A percentile compares a stretch with the other conserved stretches of the same genome.
Evolutionary conservation across 148 eudicot genomes (phyloP).

Genomic region (Nyssa sinensis): DNA sequence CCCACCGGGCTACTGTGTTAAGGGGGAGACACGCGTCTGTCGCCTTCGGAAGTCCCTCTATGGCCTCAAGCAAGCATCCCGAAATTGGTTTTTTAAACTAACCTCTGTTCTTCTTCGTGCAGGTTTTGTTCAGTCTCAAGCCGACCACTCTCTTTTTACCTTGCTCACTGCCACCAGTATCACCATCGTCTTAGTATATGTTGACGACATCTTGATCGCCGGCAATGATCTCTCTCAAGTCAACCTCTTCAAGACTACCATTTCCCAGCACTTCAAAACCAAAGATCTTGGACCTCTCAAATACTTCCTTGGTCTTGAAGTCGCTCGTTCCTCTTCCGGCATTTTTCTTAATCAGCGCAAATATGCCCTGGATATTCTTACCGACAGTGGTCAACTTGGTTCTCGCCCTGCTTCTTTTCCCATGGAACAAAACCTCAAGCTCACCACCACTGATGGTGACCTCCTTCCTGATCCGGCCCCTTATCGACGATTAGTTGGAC

Average conservation of each 20-base stretch:
- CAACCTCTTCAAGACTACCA: neutral
- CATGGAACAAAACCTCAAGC: neutral
- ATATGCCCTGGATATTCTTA: neutral
- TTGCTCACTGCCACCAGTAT: too few species aligned
- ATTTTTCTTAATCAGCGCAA: neutral
- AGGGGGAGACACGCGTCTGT: neutral
- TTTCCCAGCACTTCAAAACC: neutral
- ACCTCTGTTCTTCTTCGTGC: neutral
- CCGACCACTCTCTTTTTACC: neutral
- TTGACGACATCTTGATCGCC: neutral
- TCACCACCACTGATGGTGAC: neutral
- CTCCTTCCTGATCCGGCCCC: neutral
- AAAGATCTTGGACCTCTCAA: neutral
- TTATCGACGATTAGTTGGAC: neutral
- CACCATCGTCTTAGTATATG: neutral
- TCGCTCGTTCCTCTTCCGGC: neutral
- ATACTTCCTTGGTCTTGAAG: neutral
- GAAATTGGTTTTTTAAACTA: conserved; percentile 1
- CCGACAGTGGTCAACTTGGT: neutral
- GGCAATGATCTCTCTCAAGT: neutral
- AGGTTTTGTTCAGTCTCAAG: neutral
- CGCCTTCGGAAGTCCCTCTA: neutral
- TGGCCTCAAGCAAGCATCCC: conserved; percentile 9
- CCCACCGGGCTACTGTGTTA: neutral
- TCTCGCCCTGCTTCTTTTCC: neutral